A percentile compares a stretch with the other conserved stretches of the same genome.
phyloP scores from a whole-genome alignment of 805 yeast species.

The Zygosaccharomyces pseudorouxii region DNA sequence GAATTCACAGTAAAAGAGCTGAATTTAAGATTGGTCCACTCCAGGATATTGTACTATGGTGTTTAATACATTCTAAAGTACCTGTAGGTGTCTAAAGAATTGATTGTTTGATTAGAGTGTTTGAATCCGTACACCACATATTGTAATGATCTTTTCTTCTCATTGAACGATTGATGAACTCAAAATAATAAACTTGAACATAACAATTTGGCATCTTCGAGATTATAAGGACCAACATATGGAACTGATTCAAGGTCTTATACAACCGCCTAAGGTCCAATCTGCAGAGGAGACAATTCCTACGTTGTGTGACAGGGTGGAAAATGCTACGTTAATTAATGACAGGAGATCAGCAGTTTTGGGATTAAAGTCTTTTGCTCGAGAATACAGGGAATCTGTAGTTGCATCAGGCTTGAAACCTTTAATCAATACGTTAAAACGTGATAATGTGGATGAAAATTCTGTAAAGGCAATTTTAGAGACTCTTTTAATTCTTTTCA shows the following conservation, averaged over 20 bases:
- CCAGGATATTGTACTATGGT: neutral
- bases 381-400: slow-evolving; percentile 86
- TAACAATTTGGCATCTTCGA: neutral
- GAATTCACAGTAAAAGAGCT: too few species aligned
- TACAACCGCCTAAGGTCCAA: slow-evolving; percentile 47
- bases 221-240: slow-evolving; percentile 17
- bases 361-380: slow-evolving; percentile 80
- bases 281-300: slow-evolving; percentile 80
- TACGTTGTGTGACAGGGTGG: slow-evolving; percentile 80
- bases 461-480: slow-evolving; percentile 78
- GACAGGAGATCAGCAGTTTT: slow-evolving; percentile 90
- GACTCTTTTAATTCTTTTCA: slow-evolving; percentile 75
- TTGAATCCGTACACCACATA: neutral
- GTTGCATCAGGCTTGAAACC: slow-evolving; percentile 82
- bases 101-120: neutral
- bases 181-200: neutral
- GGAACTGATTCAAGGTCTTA: slow-evolving; percentile 41
- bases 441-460: slow-evolving; percentile 65
- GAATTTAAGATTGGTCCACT: neutral
- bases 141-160: too few species aligned
- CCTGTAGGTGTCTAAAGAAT: neutral
- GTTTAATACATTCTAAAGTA: neutral
- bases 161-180: too few species aligned
- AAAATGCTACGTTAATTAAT: slow-evolving; percentile 72
- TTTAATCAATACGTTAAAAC: slow-evolving; percentile 56